phyloP scores from a whole-genome alignment of 179 eudicot genomes.

The Corrigiola litoralis region DNA sequence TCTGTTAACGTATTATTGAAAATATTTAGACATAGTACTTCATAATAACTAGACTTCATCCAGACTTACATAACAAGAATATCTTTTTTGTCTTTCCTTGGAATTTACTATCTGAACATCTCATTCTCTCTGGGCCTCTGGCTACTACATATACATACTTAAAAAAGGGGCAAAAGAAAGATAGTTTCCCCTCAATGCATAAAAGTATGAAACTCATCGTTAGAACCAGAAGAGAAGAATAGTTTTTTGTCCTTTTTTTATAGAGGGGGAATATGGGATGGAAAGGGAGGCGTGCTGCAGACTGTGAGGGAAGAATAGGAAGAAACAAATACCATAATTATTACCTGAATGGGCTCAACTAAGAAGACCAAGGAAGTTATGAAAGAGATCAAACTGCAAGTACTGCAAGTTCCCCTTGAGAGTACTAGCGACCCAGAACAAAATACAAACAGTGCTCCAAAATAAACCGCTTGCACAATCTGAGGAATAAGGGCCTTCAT shows the following conservation, averaged over 20 bases:
- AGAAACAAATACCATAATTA: conserved; percentile 2
- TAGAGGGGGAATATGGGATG: not conserved
- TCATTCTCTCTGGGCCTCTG: too few species aligned
- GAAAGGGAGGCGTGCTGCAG: not conserved
- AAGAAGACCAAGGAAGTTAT: conserved; percentile 75
- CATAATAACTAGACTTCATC: too few species aligned
- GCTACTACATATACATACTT: too few species aligned
- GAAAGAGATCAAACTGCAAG: conserved; percentile 58
- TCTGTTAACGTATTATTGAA: too few species aligned
- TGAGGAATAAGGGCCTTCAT: conserved; percentile 91
- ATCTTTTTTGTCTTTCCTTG: too few species aligned
- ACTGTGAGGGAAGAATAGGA: conserved; percentile 1
- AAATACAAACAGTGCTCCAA: conserved; percentile 54
- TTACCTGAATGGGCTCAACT: conserved; percentile 91
- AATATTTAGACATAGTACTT: too few species aligned
- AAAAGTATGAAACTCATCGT: too few species aligned
- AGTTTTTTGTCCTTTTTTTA: not conserved
- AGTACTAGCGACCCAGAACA: conserved; percentile 58
- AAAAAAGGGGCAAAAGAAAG: too few species aligned
- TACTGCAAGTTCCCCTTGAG: conserved; percentile 53
- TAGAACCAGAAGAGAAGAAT: not conserved
- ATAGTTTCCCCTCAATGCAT: too few species aligned
- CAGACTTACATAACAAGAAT: too few species aligned
- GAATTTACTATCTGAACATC: too few species aligned
- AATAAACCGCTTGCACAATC: conserved; percentile 66